These are phyloP conservation scores for Aphanocladium album DNA, from an alignment of 2,329 filamentous ascomycete genomes.

Conservation along the genomic window DNA sequence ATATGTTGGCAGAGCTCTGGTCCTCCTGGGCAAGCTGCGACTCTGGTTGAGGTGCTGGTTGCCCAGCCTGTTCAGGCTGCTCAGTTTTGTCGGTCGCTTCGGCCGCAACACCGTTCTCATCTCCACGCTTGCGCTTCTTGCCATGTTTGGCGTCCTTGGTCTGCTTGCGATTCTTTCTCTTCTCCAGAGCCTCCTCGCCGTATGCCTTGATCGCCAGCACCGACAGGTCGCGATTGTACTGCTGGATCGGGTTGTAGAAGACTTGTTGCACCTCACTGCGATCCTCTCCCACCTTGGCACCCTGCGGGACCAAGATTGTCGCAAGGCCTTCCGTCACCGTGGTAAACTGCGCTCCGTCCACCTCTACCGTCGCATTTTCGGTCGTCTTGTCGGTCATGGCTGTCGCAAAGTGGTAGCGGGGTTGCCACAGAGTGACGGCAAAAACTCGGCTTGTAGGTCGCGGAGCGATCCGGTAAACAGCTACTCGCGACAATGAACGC, in stretches of 20 bases:
- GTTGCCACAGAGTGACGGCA: background rate
- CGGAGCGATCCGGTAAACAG: background rate
- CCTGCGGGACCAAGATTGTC: constrained; percentile 50
- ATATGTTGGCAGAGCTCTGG: constrained; percentile 13
- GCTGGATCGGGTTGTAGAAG: constrained; percentile 98
- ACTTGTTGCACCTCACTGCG: constrained; percentile 68
- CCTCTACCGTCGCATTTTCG: constrained; percentile 22
- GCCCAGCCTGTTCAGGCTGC: background rate
- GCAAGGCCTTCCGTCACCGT: constrained; percentile 52
- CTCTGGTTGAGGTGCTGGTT: constrained; percentile 6
- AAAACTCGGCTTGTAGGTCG: background rate
- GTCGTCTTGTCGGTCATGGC: constrained; percentile 3
- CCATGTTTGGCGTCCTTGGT: constrained; percentile 33
- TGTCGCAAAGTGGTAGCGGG: background rate
- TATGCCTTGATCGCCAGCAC: constrained; percentile 89
- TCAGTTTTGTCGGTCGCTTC: constrained; percentile 1
- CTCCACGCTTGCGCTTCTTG: constrained; percentile 36
- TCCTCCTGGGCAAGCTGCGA: constrained; percentile 9
- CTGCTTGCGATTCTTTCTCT: constrained; percentile 26
- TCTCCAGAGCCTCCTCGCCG: constrained; percentile 59
- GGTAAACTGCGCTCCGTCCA: constrained; percentile 45
- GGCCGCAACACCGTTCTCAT: constrained; percentile 23
- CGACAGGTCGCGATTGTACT: constrained; percentile 95
- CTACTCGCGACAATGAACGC: background rate
- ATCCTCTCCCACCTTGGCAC: constrained; percentile 41